Percentiles rank a stretch among this genome's conserved stretches.
Conservation (phyloP, 345 rosid species). For the Anastatica hierochuntica region DNA sequence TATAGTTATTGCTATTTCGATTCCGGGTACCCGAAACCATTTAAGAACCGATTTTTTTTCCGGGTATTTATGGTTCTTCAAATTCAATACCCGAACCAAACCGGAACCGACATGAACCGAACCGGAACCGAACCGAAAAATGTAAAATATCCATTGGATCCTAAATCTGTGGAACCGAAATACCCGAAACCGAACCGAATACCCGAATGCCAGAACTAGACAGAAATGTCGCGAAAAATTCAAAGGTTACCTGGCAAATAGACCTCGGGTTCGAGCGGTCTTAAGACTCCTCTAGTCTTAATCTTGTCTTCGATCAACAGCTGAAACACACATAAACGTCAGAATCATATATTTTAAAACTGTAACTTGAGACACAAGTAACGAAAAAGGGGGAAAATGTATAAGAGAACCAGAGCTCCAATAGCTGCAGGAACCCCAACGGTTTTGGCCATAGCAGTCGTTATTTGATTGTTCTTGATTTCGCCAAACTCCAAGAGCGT, state of each 20-base stretch:
- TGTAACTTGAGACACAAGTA: not conserved
- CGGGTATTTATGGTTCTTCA: too few species aligned
- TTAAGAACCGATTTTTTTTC: too few species aligned
- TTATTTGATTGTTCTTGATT: slow-evolving; percentile 41
- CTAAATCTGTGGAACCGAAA: too few species aligned
- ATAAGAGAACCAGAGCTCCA: slow-evolving; percentile 76
- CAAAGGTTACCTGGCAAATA: slow-evolving; percentile 57
- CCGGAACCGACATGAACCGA: too few species aligned
- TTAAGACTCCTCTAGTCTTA: slow-evolving; percentile 64
- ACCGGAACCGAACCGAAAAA: too few species aligned
- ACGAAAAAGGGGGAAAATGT: not conserved
- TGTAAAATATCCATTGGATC: too few species aligned
- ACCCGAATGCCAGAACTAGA: too few species aligned
- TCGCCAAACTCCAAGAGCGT: slow-evolving; percentile 79
- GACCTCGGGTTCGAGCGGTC: slow-evolving; percentile 82
- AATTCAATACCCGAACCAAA: too few species aligned
- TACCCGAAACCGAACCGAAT: too few species aligned
- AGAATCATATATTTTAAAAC: not conserved
- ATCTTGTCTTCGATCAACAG: slow-evolving; percentile 68
- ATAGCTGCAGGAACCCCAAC: slow-evolving; percentile 87
- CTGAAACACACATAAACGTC: slow-evolving; percentile 36
- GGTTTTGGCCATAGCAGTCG: slow-evolving; percentile 81
- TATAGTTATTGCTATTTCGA: too few species aligned
- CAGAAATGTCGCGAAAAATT: not conserved
- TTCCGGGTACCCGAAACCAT: too few species aligned